Evolutionary conservation across 2,329 filamentous ascomycete species (phyloP).

Genomic region (Davidsoniella eucalypti): DNA sequence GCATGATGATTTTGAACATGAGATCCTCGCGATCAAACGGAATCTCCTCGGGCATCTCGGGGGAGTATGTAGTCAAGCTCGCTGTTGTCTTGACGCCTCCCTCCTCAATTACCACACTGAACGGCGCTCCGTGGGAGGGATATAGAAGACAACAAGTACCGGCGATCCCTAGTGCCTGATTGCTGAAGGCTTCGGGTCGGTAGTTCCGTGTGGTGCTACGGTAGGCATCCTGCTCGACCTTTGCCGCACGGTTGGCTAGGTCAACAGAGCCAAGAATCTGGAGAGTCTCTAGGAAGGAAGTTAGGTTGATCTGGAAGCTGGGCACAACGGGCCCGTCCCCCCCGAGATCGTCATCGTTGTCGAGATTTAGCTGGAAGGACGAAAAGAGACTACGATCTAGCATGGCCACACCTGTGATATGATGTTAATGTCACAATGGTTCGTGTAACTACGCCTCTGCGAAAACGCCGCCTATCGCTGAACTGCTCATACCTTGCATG

Average conservation of each 20-base stretch:
- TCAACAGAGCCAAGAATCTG: slow-evolving; percentile 89
- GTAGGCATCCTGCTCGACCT: slow-evolving; percentile 42
- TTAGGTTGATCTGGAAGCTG: slow-evolving; percentile 73
- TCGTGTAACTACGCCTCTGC: slow-evolving; percentile 7
- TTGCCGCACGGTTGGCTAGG: slow-evolving; percentile 39
- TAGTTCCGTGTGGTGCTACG: slow-evolving; percentile 45
- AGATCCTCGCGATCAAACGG: slow-evolving; percentile 71
- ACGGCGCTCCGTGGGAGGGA: slow-evolving; percentile 52
- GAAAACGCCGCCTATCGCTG: too few species aligned
- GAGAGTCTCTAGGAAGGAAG: slow-evolving; percentile 77
- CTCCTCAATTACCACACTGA: slow-evolving; percentile 77
- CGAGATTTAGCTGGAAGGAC: slow-evolving; percentile 54
- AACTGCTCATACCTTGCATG: slow-evolving; percentile 56
- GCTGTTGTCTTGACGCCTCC: slow-evolving; percentile 76
- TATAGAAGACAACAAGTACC: slow-evolving; percentile 80
- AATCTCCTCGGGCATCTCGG: slow-evolving; percentile 61
- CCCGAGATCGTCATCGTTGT: slow-evolving; percentile 22
- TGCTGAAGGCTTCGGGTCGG: slow-evolving; percentile 61
- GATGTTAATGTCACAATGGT: neutral
- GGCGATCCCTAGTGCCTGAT: slow-evolving; percentile 64
- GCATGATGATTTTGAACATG: slow-evolving; percentile 90
- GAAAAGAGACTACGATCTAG: slow-evolving; percentile 82
- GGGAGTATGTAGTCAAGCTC: slow-evolving; percentile 74
- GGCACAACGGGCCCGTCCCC: slow-evolving; percentile 33
- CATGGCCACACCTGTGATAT: slow-evolving; percentile 41